Conservation (phyloP, 257 asterid species). For the Rhazya stricta region DNA sequence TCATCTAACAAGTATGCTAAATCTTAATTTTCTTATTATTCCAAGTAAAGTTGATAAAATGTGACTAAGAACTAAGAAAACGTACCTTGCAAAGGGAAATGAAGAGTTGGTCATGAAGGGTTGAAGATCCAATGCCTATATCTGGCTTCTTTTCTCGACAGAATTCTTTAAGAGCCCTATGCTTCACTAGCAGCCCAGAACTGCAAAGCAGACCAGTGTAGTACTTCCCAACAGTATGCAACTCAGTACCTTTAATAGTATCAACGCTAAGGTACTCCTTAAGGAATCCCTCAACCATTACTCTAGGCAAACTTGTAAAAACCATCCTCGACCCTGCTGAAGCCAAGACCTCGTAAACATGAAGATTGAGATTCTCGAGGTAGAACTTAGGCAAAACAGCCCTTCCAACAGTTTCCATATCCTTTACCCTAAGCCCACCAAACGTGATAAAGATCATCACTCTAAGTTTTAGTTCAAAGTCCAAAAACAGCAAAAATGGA, state of each 20-base stretch:
- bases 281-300: conserved; percentile 76
- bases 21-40: rapidly evolving
- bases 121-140: conserved; percentile 63
- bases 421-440: conserved; percentile 56
- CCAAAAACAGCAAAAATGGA: conserved; percentile 44
- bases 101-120: conserved; percentile 42
- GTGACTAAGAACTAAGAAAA: neutral
- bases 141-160: conserved; percentile 57
- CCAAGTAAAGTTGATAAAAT: neutral
- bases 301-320: conserved; percentile 59
- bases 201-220: conserved; percentile 53
- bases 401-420: conserved; percentile 57
- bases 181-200: conserved; percentile 57
- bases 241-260: conserved; percentile 59
- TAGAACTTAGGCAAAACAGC: conserved; percentile 83
- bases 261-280: conserved; percentile 62
- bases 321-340: conserved; percentile 43
- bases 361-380: conserved; percentile 55
- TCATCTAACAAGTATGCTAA: neutral
- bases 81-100: conserved; percentile 80
- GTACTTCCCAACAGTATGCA: conserved; percentile 44
- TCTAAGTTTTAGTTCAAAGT: conserved; percentile 38
- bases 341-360: conserved; percentile 44
- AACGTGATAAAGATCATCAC: conserved; percentile 70
- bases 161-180: conserved; percentile 51